Evolutionary conservation across 768 basidiomycete species (phyloP).

Genomic region (Exidia glandulosa): DNA sequence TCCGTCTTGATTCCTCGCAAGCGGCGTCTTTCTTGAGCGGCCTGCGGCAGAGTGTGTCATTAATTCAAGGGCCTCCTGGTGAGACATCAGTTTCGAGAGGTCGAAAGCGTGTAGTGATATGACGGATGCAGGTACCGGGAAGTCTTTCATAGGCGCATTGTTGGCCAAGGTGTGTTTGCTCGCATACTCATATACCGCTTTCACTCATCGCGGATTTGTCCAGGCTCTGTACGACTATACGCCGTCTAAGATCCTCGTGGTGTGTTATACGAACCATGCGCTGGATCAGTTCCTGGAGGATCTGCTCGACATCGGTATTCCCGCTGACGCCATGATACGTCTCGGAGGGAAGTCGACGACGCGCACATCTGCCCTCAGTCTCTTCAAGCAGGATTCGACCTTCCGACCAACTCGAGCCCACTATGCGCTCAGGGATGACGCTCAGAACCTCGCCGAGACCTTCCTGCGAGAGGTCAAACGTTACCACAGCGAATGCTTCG

Average conservation of each 20-base stretch:
- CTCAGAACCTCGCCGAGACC: constrained; percentile 30
- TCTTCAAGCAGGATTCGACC: constrained; percentile 28
- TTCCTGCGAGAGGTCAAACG: constrained; percentile 24
- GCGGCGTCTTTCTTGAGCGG: constrained; percentile 34
- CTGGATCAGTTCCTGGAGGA: constrained; percentile 60
- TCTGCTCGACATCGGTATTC: constrained; percentile 50
- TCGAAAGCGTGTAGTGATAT: background rate
- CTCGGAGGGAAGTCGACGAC: constrained; percentile 45
- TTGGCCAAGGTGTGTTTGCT: constrained; percentile 43
- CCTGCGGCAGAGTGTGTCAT: constrained; percentile 42
- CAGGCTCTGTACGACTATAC: constrained; percentile 34
- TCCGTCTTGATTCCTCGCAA: constrained; percentile 44
- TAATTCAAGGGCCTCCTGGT: constrained; percentile 70
- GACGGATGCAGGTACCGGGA: constrained; percentile 65
- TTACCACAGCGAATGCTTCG: constrained; percentile 20
- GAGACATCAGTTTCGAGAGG: constrained; percentile 10
- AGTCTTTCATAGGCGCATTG: constrained; percentile 61
- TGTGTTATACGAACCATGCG: constrained; percentile 68
- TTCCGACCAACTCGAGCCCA: constrained; percentile 12
- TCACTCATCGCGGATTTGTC: background rate
- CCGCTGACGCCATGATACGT: constrained; percentile 36
- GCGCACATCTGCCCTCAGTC: constrained; percentile 32
- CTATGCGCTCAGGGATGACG: background rate
- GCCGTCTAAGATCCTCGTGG: constrained; percentile 44
- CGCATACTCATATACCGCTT: background rate